Evolutionary conservation across 1,139 yeast species (phyloP).

Genomic region (Zygoascus sp.): DNA sequence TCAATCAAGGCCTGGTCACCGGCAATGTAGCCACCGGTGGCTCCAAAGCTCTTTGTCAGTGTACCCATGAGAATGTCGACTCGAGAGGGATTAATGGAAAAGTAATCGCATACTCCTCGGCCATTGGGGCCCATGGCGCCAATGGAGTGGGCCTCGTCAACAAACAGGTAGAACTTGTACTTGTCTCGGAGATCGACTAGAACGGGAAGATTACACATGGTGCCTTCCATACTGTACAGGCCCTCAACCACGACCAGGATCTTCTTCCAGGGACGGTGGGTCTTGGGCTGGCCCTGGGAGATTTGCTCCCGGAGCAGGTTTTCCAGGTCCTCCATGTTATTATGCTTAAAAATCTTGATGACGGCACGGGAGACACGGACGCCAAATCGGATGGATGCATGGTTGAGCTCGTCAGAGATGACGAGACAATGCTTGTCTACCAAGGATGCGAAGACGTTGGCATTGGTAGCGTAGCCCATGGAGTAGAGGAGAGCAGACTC

Average conservation of each 20-base stretch:
- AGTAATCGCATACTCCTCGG: conserved; percentile 92
- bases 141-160: conserved; percentile 97
- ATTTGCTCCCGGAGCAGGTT: conserved; percentile 77
- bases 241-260: conserved; percentile 94
- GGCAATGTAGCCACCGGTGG: conserved; percentile 96
- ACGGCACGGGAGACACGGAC: conserved; percentile 90
- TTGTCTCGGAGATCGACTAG: conserved; percentile 71
- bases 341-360: conserved; percentile 88
- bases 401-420: conserved; percentile 90
- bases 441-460: conserved; percentile 78
- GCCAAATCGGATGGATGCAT: conserved; percentile 93
- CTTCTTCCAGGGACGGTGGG: conserved; percentile 97
- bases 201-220: conserved; percentile 79
- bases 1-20: conserved; percentile 66
- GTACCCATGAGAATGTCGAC: conserved; percentile 96
- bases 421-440: conserved; percentile 86
- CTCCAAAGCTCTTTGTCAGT: conserved; percentile 94
- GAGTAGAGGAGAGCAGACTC: conserved; percentile 83
- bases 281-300: conserved; percentile 93
- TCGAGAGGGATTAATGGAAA: conserved; percentile 66
- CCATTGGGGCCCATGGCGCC: conserved; percentile 97
- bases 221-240: conserved; percentile 96
- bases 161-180: conserved; percentile 83
- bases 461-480: conserved; percentile 96
- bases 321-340: conserved; percentile 81